Percentiles rank a stretch among this genome's conserved stretches.
phyloP scores from a whole-genome alignment of 2,329 filamentous ascomycete species.

The Fusarium equiseti region DNA sequence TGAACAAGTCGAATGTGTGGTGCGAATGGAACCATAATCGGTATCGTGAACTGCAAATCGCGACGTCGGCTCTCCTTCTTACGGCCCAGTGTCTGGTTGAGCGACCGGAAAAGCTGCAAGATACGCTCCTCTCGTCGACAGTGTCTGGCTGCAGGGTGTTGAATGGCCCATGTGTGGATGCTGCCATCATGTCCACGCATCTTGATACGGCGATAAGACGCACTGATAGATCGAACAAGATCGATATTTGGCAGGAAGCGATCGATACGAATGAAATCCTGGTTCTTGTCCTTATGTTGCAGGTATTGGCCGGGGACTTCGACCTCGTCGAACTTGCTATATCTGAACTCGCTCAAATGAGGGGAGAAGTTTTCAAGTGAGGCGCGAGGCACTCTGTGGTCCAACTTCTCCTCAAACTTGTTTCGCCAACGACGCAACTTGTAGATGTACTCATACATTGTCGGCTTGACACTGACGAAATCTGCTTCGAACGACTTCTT shows the following conservation, averaged over 20 bases:
- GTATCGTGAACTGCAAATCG: conserved; percentile 95
- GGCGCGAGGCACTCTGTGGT: conserved; percentile 79
- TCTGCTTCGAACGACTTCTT: conserved; percentile 97
- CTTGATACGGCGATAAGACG: conserved; percentile 91
- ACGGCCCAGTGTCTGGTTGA: conserved; percentile 91
- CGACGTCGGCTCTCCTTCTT: conserved; percentile 95
- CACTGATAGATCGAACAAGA: conserved; percentile 87
- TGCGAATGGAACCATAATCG: conserved; percentile 93
- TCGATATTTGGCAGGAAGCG: conserved; percentile 96
- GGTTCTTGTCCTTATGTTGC: conserved; percentile 98
- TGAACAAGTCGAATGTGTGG: conserved; percentile 96
- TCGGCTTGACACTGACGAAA: conserved; percentile 94
- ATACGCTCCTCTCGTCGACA: conserved; percentile 96
- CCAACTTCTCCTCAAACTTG: conserved; percentile 97
- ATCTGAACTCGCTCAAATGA: conserved; percentile 94
- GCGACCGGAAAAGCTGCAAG: conserved; percentile 94
- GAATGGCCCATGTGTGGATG: conserved; percentile 95
- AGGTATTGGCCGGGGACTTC: conserved; percentile 98
- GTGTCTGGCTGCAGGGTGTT: conserved; percentile 92
- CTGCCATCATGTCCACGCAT: conserved; percentile 98
- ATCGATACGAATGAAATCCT: conserved; percentile 97
- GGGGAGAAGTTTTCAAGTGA: conserved; percentile 89
- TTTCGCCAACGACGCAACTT: conserved; percentile 96
- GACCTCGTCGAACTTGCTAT: conserved; percentile 98
- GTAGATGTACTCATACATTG: conserved; percentile 98